Percentiles rank a stretch among this genome's conserved stretches.
phyloP scores from a whole-genome alignment of 192 early-diverging fungal genomes.

The Allomyces arbusculus region DNA sequence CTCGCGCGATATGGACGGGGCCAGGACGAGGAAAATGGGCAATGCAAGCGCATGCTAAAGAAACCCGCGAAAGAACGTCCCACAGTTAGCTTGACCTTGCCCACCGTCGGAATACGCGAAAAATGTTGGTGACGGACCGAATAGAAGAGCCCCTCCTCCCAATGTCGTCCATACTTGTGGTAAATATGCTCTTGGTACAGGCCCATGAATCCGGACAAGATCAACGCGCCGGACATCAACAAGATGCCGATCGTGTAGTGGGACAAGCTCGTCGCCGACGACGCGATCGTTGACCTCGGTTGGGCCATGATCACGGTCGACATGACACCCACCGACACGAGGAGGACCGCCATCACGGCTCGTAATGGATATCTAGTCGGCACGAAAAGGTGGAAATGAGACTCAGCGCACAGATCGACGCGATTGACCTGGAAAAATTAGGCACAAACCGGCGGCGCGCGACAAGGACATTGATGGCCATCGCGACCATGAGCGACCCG shows the following conservation, averaged over 20 bases:
- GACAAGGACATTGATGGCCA: slow-evolving; percentile 29
- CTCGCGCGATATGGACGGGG: slow-evolving; percentile 39
- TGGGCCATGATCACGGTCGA: slow-evolving; percentile 2
- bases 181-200: slow-evolving; percentile 68
- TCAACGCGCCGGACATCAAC: slow-evolving; percentile 45
- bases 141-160: slow-evolving; percentile 82
- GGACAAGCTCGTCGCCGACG: neutral
- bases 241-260: slow-evolving; percentile 47
- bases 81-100: neutral
- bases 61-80: neutral
- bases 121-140: slow-evolving; percentile 18
- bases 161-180: slow-evolving; percentile 49
- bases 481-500: slow-evolving; percentile 59
- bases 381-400: too few species aligned
- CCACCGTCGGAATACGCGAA: neutral
- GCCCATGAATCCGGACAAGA: slow-evolving; percentile 59
- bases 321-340: slow-evolving; percentile 54
- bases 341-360: slow-evolving; percentile 31
- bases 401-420: too few species aligned
- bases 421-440: too few species aligned
- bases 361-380: too few species aligned
- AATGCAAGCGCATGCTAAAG: slow-evolving; percentile 51
- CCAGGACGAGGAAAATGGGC: slow-evolving; percentile 59
- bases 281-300: neutral
- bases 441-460: too few species aligned